phyloP scores from a whole-genome alignment of 192 early-diverging fungal species.

The Mortierella alpina region DNA sequence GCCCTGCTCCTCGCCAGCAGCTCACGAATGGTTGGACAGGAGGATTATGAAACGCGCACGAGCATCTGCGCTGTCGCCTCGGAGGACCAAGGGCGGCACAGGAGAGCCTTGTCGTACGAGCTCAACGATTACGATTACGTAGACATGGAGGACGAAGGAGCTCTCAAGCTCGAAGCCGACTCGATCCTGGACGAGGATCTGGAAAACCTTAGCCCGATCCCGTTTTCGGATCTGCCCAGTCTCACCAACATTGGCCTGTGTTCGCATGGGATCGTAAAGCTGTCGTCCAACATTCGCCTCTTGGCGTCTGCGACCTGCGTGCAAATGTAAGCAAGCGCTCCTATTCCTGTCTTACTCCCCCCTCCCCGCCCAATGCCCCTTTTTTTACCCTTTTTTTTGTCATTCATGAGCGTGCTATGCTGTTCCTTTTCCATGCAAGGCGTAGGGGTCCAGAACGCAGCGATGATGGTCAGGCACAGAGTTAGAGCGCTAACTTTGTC shows the following conservation, averaged over 20 bases:
- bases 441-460: no score
- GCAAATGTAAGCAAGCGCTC: constrained; percentile 68
- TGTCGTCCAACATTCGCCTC: constrained; percentile 79
- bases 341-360: background rate
- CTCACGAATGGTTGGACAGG: constrained; percentile 6
- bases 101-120: constrained; percentile 12
- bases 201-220: constrained; percentile 37
- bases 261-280: constrained; percentile 62
- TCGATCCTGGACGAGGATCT: constrained; percentile 43
- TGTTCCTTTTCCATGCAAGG: no score
- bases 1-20: background rate
- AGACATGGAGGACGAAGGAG: constrained; percentile 4
- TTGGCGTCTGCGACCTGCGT: constrained; percentile 69
- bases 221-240: constrained; percentile 54
- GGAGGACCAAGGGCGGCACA: constrained; percentile 1
- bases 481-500: background rate
- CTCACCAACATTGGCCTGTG: constrained; percentile 71
- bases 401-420: no score
- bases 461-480: no score
- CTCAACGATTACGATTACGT: constrained; percentile 10
- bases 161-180: constrained; percentile 10
- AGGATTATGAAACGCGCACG: constrained; percentile 14
- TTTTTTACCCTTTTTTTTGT: constrained; percentile 3
- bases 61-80: constrained; percentile 5
- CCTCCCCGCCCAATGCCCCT: background rate